These are phyloP conservation scores for Baudoinia panamericana DNA, from an alignment of 495 filamentous ascomycete species.

Conservation along the genomic window DNA sequence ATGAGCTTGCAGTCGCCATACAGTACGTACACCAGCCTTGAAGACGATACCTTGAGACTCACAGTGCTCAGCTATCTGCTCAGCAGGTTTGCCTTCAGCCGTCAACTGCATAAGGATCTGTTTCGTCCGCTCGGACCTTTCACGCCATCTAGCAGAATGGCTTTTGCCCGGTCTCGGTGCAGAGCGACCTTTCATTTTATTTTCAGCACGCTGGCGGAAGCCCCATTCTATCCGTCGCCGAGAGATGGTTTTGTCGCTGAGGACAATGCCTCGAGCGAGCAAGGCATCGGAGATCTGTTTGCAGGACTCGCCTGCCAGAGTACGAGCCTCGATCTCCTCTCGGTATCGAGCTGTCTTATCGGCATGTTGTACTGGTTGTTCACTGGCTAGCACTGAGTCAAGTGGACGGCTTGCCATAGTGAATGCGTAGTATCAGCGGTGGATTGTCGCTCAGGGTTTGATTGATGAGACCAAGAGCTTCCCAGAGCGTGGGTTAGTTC, in stretches of 20 bases:
- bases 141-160: neutral
- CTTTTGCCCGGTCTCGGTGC: neutral
- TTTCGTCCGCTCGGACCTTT: neutral
- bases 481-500: too few species aligned
- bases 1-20: slow-evolving; percentile 9
- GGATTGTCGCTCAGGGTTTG: too few species aligned
- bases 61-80: slow-evolving; percentile 3
- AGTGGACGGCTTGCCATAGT: too few species aligned
- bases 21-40: slow-evolving; percentile 3
- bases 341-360: neutral
- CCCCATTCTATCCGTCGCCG: slow-evolving; percentile 11
- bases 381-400: too few species aligned
- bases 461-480: too few species aligned
- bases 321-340: slow-evolving; percentile 6
- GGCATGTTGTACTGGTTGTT: too few species aligned
- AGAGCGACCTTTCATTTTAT: neutral
- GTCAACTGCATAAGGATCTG: slow-evolving; percentile 1
- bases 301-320: slow-evolving; percentile 8
- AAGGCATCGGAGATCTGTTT: slow-evolving; percentile 9
- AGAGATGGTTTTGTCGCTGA: slow-evolving; percentile 11
- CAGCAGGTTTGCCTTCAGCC: neutral
- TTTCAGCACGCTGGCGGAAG: slow-evolving; percentile 1
- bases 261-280: neutral
- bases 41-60: slow-evolving; percentile 2
- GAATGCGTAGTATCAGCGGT: too few species aligned